These are phyloP conservation scores for Gremmenia infestans DNA, from an alignment of 2,329 filamentous ascomycete genomes.

Conservation along the genomic window DNA sequence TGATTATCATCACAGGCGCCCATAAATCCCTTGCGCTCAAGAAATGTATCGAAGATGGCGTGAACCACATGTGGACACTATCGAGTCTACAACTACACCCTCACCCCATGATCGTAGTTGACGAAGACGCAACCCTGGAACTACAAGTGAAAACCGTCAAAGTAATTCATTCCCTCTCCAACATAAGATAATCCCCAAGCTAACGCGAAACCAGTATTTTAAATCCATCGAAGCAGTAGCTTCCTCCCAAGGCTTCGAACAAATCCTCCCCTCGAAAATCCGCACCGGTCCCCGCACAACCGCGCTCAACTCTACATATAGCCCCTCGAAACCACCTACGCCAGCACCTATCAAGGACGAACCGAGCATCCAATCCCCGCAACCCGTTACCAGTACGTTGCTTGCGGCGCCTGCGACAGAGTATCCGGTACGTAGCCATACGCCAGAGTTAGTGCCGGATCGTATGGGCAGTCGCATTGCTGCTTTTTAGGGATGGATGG, in stretches of 20 bases:
- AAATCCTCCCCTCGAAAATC: slow-evolving; percentile 52
- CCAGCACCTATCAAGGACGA: slow-evolving; percentile 20
- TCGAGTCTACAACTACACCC: slow-evolving; percentile 76
- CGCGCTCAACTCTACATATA: slow-evolving; percentile 10
- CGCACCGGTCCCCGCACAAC: slow-evolving; percentile 43
- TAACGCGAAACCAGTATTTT: slow-evolving; percentile 47
- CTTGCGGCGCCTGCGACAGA: slow-evolving; percentile 51
- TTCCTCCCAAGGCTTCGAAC: slow-evolving; percentile 50
- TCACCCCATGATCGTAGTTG: slow-evolving; percentile 76
- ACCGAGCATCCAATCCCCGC: slow-evolving; percentile 47
- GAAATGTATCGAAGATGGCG: slow-evolving; percentile 72
- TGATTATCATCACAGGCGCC: slow-evolving; percentile 75
- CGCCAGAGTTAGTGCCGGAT: slow-evolving; percentile 57
- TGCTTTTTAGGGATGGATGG: slow-evolving; percentile 1
- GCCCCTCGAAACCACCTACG: slow-evolving; percentile 2
- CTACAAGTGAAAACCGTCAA: slow-evolving; percentile 70
- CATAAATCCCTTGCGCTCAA: slow-evolving; percentile 78
- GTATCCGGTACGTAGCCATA: slow-evolving; percentile 50
- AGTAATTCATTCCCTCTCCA: slow-evolving; percentile 33
- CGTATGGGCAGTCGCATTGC: slow-evolving; percentile 26
- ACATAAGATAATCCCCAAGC: background rate
- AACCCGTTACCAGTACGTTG: slow-evolving; percentile 51
- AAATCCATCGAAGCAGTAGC: slow-evolving; percentile 66
- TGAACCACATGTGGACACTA: slow-evolving; percentile 90
- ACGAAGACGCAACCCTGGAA: slow-evolving; percentile 73